Evolutionary conservation across 305 asterid species (phyloP), one percentile per base, ranked within the genome.

Genomic region (Ajuga reptans): DNA sequence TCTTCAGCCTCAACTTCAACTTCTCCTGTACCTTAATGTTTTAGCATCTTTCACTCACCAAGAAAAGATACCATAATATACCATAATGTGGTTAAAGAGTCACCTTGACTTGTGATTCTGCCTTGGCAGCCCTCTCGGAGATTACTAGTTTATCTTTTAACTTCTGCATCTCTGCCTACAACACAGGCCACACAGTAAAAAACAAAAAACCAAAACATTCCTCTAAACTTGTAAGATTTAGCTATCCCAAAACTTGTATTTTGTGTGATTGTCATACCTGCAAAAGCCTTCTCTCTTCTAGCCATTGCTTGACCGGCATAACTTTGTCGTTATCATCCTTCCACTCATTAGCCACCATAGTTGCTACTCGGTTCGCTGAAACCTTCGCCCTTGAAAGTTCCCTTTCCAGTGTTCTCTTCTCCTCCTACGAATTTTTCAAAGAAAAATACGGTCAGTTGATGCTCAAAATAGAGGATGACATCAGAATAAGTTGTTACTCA

Each of bases 221-320:
- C 49, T 17, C 18, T 56, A 55, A 46, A 33, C 9, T 27, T 17
- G n/a, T 21, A 47, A n/a, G 24, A 58, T 47, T 60, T 21, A 29
- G 18, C 15, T 39, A 50, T 14, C 11, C 33, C 12, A 4, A 31
- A 24, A 64, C 17, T 37, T 27, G 45, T 9, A 39, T 8, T 39
- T 39, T 37, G 15, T 39, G 71, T 72, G 17, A 37, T 4, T 66
- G 43, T 46, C 49, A 9, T 73, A 85, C 98, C 90, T 90, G 98
- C 59, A 86, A 57, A 36, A 89, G 47, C 80, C 84, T 85, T 82
- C 97, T 87, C 74, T 93, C 99, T 73, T 93, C 96, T 31, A 89
- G 80, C 99, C 99, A 93, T 76, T 93, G 96, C 78, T 81, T 93
- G 52, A 93, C 92, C 15, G 99, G 99, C 96, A 93, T 93, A 59